phyloP scores from a whole-genome alignment of 371 early-diverging fungal species.

The Chytridiales sp. region DNA sequence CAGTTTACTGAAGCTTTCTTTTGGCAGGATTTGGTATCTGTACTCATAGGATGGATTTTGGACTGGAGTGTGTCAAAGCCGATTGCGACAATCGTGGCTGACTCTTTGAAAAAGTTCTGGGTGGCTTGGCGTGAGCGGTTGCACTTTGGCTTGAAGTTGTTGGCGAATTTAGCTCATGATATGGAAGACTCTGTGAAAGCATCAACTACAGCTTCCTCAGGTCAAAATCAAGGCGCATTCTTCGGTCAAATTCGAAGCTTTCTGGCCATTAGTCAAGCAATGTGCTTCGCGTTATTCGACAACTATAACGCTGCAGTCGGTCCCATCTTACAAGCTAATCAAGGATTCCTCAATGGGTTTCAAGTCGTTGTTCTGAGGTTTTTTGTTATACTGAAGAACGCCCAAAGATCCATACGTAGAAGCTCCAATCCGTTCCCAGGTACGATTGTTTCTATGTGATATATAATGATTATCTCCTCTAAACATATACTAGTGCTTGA shows the following conservation, averaged over 20 bases:
- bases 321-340: conserved; percentile 3
- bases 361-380: conserved; percentile 8
- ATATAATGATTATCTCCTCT: too few relatives aligned
- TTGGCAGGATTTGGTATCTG: conserved; percentile 60
- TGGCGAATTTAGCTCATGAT: conserved; percentile 33
- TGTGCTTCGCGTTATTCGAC: conserved; percentile 31
- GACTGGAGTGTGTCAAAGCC: conserved; percentile 50
- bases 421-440: too few relatives aligned
- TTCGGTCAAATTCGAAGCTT: conserved; percentile 20
- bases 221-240: not conserved
- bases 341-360: conserved; percentile 10
- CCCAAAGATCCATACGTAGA: too few relatives aligned
- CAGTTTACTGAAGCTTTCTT: conserved; percentile 13
- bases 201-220: not conserved
- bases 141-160: conserved; percentile 30
- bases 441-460: too few relatives aligned
- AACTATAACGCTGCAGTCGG: conserved; percentile 25
- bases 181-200: conserved; percentile 13
- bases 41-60: conserved; percentile 70
- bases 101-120: conserved; percentile 55
- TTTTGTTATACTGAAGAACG: too few relatives aligned
- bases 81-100: conserved; percentile 32
- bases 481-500: conserved; percentile 15
- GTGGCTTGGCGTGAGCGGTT: conserved; percentile 31
- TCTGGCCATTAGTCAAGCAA: conserved; percentile 24